Conservation (phyloP, 139 green algal species). For the Picochlorum sp. region DNA sequence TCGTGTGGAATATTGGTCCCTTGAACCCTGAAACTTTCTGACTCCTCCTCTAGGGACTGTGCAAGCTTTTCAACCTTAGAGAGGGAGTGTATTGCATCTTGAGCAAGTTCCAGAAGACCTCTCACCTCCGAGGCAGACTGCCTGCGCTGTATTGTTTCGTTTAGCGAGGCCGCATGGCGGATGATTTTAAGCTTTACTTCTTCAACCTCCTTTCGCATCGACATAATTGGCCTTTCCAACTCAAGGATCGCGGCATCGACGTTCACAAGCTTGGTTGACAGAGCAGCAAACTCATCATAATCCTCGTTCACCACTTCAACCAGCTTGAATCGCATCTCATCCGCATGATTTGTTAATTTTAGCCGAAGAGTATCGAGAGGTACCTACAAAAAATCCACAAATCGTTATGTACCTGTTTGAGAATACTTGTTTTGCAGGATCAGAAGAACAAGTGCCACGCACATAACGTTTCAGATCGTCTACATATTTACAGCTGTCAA, state of each 20-base stretch:
- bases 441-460: conserved; percentile 5
- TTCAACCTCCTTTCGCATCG: conserved; percentile 42
- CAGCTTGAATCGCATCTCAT: conserved; percentile 40
- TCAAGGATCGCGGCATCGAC: conserved; percentile 73
- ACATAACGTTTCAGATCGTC: conserved; percentile 67
- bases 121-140: conserved; percentile 55
- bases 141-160: conserved; percentile 49
- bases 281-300: conserved; percentile 85
- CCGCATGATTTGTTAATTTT: conserved; percentile 65
- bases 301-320: conserved; percentile 92
- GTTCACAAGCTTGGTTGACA: conserved; percentile 71
- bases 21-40: conserved; percentile 28
- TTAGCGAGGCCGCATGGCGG: conserved; percentile 44
- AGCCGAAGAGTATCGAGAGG: conserved; percentile 66
- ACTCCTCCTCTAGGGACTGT: conserved; percentile 1
- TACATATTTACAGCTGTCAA: conserved; percentile 62
- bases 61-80: conserved; percentile 94
- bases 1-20: conserved; percentile 10
- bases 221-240: conserved; percentile 69
- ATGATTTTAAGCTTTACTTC: conserved; percentile 34
- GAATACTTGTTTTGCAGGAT: background rate
- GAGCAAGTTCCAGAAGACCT: conserved; percentile 68
- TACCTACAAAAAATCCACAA: conserved; percentile 44
- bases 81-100: conserved; percentile 67
- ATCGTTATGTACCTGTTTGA: background rate